Evolutionary conservation across 495 filamentous ascomycete species (phyloP).

Genomic region (Pseudevernia furfuracea): DNA sequence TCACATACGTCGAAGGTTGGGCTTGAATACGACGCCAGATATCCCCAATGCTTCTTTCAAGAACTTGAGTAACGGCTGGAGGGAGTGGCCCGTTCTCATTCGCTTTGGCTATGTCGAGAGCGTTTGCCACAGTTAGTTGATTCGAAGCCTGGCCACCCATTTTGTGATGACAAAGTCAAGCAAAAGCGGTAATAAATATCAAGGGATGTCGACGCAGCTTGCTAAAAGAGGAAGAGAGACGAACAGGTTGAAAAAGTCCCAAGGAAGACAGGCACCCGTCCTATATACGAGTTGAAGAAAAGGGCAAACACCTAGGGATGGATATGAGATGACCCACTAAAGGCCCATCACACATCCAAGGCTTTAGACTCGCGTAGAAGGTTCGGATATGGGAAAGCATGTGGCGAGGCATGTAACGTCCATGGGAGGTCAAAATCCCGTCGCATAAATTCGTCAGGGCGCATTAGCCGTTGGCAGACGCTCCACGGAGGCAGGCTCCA

Average conservation of each 20-base stretch:
- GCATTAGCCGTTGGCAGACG: conserved; percentile 4
- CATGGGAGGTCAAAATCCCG: background rate
- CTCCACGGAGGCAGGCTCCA: conserved; percentile 1
- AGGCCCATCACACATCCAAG: background rate
- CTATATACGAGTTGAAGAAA: background rate
- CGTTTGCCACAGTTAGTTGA: conserved; percentile 39
- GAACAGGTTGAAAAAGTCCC: background rate
- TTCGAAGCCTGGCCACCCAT: conserved; percentile 16
- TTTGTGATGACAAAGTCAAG: background rate
- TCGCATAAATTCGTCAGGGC: background rate
- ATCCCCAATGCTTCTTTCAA: conserved; percentile 49
- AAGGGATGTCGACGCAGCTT: background rate
- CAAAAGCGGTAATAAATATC: background rate
- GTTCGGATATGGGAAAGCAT: conserved; percentile 4
- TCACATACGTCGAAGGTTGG: conserved; percentile 54
- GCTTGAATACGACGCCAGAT: conserved; percentile 57
- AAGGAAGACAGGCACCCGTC: background rate
- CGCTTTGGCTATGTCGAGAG: conserved; percentile 62
- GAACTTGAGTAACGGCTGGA: conserved; percentile 40
- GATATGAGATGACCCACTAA: conserved; percentile 3
- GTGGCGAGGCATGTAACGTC: background rate
- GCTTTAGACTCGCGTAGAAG: conserved; percentile 6
- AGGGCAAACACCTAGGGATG: background rate
- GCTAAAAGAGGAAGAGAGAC: background rate
- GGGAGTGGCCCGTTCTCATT: conserved; percentile 51